Base-by-base conservation (phyloP, 2,329 filamentous ascomycete genomes). In the Nemania diffusa region DNA sequence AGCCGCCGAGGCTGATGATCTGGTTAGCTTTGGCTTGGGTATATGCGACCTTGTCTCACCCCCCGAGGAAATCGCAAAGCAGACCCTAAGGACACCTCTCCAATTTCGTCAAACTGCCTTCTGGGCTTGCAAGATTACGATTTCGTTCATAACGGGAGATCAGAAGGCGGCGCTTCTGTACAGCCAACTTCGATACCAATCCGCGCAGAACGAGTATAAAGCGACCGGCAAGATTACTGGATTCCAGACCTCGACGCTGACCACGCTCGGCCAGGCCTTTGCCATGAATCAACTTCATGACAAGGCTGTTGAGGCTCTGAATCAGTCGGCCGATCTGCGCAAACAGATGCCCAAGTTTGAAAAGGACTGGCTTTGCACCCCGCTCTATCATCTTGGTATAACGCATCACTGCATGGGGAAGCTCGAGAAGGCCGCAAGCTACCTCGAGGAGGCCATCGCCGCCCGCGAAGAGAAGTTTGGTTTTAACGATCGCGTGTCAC, bases 71-170 rank as follows among this genome's bases (percentile, higher is more conserved):
- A 46, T 46, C 42, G 42, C 17, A 46, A n/a, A 46, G 7, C 42
- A 46, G 42, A 20, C 42, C 42, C 42, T 20, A 20, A 46, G 42
- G n/a, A 46, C 42, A 8, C 42, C 42, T 20, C 42, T 46, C n/a
- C 42, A 46, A 8, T 46, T 46, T 46, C 42, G 42, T 46, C 42
- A 46, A 46, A 46, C 42, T 3, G 42, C 42, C 42, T 46, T 46
- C 17, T 46, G 42, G 42, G 42, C 42, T 46, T 46, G 42, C 42
- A 46, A 46, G 42, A 46, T 46, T 17, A 20, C 42, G 42, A 46
- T 46, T 2, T 46, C 42, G 42, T 46, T 46, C n/a, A 46, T 46
- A 2, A 46, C 20, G 42, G 42, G 42, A 46, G 42, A 46, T 20
- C 42, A 46, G 42, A 46, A 46, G 42, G 3, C 42, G 5, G 42